Percentiles rank a stretch among this genome's conserved stretches.
phyloP scores from a whole-genome alignment of 176 grass and related monocot species.

The Olyra latifolia region DNA sequence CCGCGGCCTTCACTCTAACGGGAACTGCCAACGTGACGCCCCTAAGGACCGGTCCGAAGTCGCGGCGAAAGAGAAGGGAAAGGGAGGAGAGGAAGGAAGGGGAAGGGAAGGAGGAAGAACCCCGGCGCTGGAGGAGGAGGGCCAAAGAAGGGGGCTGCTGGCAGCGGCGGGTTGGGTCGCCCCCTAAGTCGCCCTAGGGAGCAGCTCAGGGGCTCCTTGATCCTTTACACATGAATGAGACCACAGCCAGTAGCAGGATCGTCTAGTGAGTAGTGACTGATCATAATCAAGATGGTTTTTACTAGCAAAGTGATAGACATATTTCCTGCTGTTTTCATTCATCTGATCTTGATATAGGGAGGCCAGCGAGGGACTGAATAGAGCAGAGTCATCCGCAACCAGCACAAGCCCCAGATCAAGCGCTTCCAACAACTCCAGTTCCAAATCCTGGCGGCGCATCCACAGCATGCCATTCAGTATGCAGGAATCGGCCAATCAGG shows the following conservation, averaged over 20 bases:
- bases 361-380: constrained; percentile 37
- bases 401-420: constrained; percentile 45
- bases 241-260: neutral
- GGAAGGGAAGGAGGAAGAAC: too few relatives aligned
- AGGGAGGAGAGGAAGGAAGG: too few relatives aligned
- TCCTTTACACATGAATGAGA: too few relatives aligned
- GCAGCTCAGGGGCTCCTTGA: too few relatives aligned
- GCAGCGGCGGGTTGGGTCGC: too few relatives aligned
- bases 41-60: too few relatives aligned
- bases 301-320: neutral
- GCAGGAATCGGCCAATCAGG: constrained; percentile 6
- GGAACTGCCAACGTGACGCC: too few relatives aligned
- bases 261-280: neutral
- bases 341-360: constrained; percentile 31
- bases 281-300: neutral
- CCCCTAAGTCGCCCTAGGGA: too few relatives aligned
- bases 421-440: constrained; percentile 27
- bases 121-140: too few relatives aligned
- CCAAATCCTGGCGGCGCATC: neutral
- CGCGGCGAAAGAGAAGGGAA: too few relatives aligned
- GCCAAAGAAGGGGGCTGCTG: too few relatives aligned
- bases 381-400: constrained; percentile 31
- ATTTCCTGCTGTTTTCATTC: neutral
- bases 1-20: too few relatives aligned
- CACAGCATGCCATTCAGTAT: constrained; percentile 15